Evolutionary conservation across 2,329 filamentous ascomycete genomes (phyloP).

Genomic region (Paecilomyces sp.): DNA sequence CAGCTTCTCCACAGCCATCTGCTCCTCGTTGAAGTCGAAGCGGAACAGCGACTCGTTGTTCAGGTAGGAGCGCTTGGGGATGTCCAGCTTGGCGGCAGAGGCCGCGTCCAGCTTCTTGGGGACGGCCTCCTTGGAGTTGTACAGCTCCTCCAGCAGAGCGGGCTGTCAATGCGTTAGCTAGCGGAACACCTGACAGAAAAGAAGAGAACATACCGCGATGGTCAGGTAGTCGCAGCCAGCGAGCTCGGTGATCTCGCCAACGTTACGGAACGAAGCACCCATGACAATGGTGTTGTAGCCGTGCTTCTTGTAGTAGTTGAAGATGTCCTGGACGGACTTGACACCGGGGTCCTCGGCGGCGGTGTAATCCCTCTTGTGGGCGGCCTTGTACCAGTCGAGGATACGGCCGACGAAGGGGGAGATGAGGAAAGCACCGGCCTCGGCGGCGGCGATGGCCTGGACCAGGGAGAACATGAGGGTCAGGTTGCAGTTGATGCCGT

Average conservation of each 20-base stretch:
- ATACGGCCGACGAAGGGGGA: conserved; percentile 99
- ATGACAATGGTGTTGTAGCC: conserved; percentile 99
- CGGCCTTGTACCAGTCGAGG: conserved; percentile 98
- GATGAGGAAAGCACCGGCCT: conserved; percentile 95
- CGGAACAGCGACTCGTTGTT: conserved; percentile 85
- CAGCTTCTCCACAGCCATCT: conserved; percentile 99
- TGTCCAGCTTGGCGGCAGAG: conserved; percentile 58
- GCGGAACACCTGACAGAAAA: too few species aligned
- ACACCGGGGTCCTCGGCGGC: conserved; percentile 93
- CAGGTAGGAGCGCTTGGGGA: conserved; percentile 88
- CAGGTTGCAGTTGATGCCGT: conserved; percentile 97
- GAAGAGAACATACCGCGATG: conserved; percentile 65
- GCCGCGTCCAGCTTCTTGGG: conserved; percentile 86
- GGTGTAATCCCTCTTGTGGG: conserved; percentile 86
- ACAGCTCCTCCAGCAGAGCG: conserved; percentile 86
- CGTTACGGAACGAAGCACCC: conserved; percentile 96
- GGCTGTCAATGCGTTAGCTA: conserved; percentile 48
- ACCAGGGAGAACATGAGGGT: conserved; percentile 96
- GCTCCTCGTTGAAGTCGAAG: conserved; percentile 99
- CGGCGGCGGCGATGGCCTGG: conserved; percentile 92
- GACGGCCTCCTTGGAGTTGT: conserved; percentile 72
- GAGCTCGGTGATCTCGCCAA: conserved; percentile 94
- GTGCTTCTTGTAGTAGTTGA: conserved; percentile 99
- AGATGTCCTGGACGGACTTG: conserved; percentile 86
- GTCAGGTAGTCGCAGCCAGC: conserved; percentile 98